These are phyloP conservation scores for Plicaturopsis crispa DNA, from an alignment of 768 basidiomycete genomes.

Conservation along the genomic window DNA sequence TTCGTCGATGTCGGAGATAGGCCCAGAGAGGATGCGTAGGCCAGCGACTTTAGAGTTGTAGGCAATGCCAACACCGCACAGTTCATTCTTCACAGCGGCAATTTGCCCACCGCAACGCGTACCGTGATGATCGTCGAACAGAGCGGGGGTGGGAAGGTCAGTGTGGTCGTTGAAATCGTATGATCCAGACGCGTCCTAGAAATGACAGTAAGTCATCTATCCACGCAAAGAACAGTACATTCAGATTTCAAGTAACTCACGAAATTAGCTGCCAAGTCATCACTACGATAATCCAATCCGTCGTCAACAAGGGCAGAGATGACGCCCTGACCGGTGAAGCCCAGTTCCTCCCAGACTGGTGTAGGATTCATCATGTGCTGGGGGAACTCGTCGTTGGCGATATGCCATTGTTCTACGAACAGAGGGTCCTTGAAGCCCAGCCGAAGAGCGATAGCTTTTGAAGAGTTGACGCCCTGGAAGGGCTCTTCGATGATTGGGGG, in stretches of 20 bases:
- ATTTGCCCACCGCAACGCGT: constrained; percentile 98
- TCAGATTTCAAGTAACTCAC: constrained; percentile 57
- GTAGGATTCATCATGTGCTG: constrained; percentile 92
- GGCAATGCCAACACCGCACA: constrained; percentile 92
- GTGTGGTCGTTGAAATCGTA: constrained; percentile 97
- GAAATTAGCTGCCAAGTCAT: constrained; percentile 87
- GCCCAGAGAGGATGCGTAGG: constrained; percentile 89
- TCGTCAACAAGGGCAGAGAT: constrained; percentile 91
- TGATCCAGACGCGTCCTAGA: constrained; percentile 77
- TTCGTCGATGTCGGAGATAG: constrained; percentile 94
- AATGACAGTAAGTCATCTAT: too few relatives aligned
- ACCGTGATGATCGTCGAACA: constrained; percentile 91
- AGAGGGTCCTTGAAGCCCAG: constrained; percentile 76
- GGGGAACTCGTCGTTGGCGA: constrained; percentile 79
- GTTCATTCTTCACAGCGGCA: constrained; percentile 85
- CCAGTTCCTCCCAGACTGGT: constrained; percentile 84
- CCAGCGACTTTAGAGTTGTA: constrained; percentile 90
- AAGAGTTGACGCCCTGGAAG: constrained; percentile 18
- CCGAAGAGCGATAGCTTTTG: constrained; percentile 44
- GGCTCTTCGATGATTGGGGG: constrained; percentile 36
- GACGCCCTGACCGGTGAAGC: constrained; percentile 80
- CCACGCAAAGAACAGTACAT: too few relatives aligned
- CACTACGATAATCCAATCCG: constrained; percentile 84
- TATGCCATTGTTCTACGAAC: constrained; percentile 87
- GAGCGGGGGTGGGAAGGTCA: constrained; percentile 76